A percentile compares a stretch with the other conserved stretches of the same genome.
These are phyloP conservation scores for Saturnispora sekii DNA, from an alignment of 805 yeast species.

Conservation along the genomic window DNA sequence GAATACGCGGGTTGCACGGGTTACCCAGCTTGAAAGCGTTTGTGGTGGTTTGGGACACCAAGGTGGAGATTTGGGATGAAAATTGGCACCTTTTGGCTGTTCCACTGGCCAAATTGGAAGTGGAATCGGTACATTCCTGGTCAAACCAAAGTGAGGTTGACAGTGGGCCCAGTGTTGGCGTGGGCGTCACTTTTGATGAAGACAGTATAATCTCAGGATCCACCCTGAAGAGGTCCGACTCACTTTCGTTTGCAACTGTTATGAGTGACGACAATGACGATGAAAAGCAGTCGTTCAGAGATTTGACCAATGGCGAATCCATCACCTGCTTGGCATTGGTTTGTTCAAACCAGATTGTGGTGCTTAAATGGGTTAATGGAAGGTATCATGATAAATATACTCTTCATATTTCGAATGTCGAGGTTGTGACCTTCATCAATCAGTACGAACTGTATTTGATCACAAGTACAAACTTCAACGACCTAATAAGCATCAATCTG, in stretches of 20 bases:
- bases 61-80: conserved; percentile 6
- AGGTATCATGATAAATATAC: conserved; percentile 9
- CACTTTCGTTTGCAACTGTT: conserved; percentile 23
- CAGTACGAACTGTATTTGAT: conserved; percentile 5
- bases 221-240: too few relatives aligned
- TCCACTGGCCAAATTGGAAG: too few relatives aligned
- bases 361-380: conserved; percentile 9
- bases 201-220: conserved; percentile 18
- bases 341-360: conserved; percentile 7
- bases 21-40: conserved; percentile 3
- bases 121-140: too few relatives aligned
- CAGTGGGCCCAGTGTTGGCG: not conserved
- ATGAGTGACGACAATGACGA: not conserved
- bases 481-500: conserved; percentile 9
- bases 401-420: conserved; percentile 8
- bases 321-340: conserved; percentile 6
- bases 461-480: conserved; percentile 6
- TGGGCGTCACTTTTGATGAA: conserved; percentile 11
- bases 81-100: not conserved
- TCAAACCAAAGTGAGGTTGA: not conserved
- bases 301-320: not conserved
- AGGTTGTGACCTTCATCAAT: conserved; percentile 1
- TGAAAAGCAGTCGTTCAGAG: not conserved
- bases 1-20: too few relatives aligned
- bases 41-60: conserved; percentile 4